Percentiles rank a stretch among this genome's conserved stretches.
Evolutionary conservation across 495 filamentous ascomycete species (phyloP).

Genomic region (Neurospora pannonica): DNA sequence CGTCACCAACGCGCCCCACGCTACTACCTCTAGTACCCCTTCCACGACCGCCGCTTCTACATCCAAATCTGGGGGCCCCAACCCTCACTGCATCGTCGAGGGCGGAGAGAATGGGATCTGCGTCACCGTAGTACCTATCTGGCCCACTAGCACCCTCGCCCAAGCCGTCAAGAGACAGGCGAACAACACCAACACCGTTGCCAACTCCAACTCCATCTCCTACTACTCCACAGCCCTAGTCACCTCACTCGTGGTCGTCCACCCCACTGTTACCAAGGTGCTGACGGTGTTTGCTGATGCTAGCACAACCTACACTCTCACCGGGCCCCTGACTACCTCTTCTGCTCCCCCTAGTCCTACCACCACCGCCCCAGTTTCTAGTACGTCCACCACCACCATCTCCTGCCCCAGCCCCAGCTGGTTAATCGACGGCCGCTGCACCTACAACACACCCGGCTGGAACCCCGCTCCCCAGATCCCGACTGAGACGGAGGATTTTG

Average conservation of each 20-base stretch:
- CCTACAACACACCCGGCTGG: background rate
- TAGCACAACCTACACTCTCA: background rate
- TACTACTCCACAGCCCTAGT: background rate
- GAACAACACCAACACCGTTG: background rate
- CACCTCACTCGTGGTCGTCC: background rate
- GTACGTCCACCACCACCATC: background rate
- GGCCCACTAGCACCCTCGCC: background rate
- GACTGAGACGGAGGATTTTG: background rate
- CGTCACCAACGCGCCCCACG: background rate
- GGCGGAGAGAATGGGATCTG: background rate
- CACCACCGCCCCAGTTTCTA: background rate
- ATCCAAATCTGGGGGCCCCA: background rate
- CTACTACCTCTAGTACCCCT: background rate
- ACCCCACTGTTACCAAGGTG: background rate
- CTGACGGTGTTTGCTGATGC: background rate
- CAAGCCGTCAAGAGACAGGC: background rate
- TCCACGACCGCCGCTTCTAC: background rate
- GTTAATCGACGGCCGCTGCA: background rate
- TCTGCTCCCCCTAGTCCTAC: too few species aligned
- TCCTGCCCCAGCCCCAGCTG: background rate
- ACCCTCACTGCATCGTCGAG: background rate
- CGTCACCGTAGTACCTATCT: background rate
- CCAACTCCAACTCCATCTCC: background rate
- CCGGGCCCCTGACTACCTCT: background rate
- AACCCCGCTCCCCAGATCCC: background rate